These are phyloP conservation scores for Verticillium nonalfalfae DNA, from an alignment of 2,329 filamentous ascomycete genomes.

Conservation along the genomic window DNA sequence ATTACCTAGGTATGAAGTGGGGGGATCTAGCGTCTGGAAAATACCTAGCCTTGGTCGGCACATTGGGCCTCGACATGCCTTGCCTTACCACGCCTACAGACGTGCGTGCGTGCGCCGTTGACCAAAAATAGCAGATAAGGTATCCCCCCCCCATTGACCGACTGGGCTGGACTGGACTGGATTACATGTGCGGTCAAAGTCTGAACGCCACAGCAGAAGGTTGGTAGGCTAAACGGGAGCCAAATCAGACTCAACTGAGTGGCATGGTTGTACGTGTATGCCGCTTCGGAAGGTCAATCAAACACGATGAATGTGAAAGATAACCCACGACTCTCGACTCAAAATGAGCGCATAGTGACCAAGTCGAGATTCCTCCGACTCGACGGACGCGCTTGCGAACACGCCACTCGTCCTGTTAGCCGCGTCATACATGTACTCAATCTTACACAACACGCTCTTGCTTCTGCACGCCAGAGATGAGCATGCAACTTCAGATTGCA, in stretches of 20 bases:
- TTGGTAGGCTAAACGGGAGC: not conserved
- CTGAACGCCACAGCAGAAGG: not conserved
- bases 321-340: not conserved
- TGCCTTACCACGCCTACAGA: no score
- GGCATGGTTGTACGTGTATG: no score
- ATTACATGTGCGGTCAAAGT: not conserved
- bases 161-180: not conserved
- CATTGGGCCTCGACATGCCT: not conserved
- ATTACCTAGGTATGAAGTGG: not conserved
- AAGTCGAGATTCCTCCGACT: not conserved
- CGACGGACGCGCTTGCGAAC: not conserved
- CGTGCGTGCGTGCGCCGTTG: not conserved
- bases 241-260: no score
- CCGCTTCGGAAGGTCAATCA: no score
- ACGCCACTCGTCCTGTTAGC: not conserved
- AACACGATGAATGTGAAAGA: no score
- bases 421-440: not conserved
- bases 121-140: not conserved
- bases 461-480: not conserved
- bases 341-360: not conserved
- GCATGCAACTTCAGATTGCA: not conserved
- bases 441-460: not conserved
- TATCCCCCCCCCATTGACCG: not conserved
- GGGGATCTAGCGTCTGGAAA: not conserved
- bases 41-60: not conserved